Percentiles rank a stretch among this genome's conserved stretches.
phyloP scores from a whole-genome alignment of 1,284 basidiomycete genomes.

The Phlebopus sp. region DNA sequence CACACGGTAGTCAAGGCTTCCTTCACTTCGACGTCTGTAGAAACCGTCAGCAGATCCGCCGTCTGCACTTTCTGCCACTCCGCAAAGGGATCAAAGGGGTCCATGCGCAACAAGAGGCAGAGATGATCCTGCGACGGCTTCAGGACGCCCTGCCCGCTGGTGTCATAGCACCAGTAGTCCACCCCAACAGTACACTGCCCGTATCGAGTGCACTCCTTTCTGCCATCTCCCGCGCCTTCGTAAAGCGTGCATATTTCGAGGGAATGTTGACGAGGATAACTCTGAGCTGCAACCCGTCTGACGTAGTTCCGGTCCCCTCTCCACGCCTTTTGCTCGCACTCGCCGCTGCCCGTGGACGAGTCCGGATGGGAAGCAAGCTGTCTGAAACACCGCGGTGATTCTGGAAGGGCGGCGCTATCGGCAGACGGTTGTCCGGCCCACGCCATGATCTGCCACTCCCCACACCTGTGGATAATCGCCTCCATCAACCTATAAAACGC shows the following conservation, averaged over 20 bases:
- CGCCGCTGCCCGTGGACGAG: background rate
- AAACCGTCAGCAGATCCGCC: slow-evolving; percentile 25
- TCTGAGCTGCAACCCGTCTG: slow-evolving; percentile 31
- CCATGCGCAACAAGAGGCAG: slow-evolving; percentile 27
- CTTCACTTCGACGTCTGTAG: slow-evolving; percentile 19
- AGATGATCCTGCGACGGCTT: slow-evolving; percentile 26
- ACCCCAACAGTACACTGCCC: slow-evolving; percentile 26
- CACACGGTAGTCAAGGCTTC: slow-evolving; percentile 19
- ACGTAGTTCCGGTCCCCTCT: slow-evolving; percentile 28
- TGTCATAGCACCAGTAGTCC: slow-evolving; percentile 33
- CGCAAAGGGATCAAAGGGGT: slow-evolving; percentile 30
- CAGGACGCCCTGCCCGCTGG: slow-evolving; percentile 24
- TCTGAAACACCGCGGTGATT: slow-evolving; percentile 28
- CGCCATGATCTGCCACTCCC: slow-evolving; percentile 33
- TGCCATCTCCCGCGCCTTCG: slow-evolving; percentile 14
- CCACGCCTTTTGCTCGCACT: slow-evolving; percentile 14
- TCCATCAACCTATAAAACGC: slow-evolving; percentile 32
- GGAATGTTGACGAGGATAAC: slow-evolving; percentile 25
- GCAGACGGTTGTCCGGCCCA: slow-evolving; percentile 27
- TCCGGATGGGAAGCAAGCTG: slow-evolving; percentile 8
- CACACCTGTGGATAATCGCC: slow-evolving; percentile 26
- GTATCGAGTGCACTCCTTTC: slow-evolving; percentile 17
- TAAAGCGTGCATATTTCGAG: slow-evolving; percentile 15
- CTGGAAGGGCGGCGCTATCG: slow-evolving; percentile 30
- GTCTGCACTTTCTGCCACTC: slow-evolving; percentile 28